Base-by-base conservation (phyloP, 78 protist genomes). In the Dictyostelium intermedium region DNA sequence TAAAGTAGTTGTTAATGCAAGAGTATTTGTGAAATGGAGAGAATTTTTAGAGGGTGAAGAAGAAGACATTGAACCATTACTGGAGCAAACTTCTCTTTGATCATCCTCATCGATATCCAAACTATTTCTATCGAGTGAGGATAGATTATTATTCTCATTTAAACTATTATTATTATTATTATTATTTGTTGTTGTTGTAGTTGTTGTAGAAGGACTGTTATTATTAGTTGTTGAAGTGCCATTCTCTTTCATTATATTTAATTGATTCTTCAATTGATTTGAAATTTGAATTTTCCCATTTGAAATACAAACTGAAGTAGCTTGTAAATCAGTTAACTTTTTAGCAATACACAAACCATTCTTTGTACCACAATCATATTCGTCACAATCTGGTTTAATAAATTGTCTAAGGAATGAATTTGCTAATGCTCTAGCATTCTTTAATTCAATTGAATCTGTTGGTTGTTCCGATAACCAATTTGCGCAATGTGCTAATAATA, bases 401-500 rank as follows among this genome's bases (percentile, higher is more conserved):
- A 66, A 87, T 30, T 87, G 85, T 43, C 50, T 50, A 0, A 87
- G 25, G 74, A 87, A 72, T 53, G 85, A 56, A 53, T 79, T 79
- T 7, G 72, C 34, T 10, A 63, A 70, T 37, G 35, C 14, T 30
- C 93, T 77, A 5, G 93, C 76, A 45, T 76, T 78, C 61, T 78
- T 76, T 30, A 87, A 37, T 4, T 60, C 63, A 4, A 14, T 9
- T 9, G 85, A 78, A 18, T 87, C 93, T 8, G 16, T 45, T 45
- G 70, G 86, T 78, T 74, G 66, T 39, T 87, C 93, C 39, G 79
- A 27, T 41, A 63, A 87, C 93, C 93, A 87, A 78, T 87, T 87
- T 45, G 93, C 84, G 27, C 93, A 87, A 78, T 87, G 93, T 23
- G 84, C 83, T 77, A 77, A n/a, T n/a, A n/a, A n/a, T n/a, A n/a